phyloP scores from a whole-genome alignment of 2,329 filamentous ascomycete genomes.

The Penicillium rolfsii region DNA sequence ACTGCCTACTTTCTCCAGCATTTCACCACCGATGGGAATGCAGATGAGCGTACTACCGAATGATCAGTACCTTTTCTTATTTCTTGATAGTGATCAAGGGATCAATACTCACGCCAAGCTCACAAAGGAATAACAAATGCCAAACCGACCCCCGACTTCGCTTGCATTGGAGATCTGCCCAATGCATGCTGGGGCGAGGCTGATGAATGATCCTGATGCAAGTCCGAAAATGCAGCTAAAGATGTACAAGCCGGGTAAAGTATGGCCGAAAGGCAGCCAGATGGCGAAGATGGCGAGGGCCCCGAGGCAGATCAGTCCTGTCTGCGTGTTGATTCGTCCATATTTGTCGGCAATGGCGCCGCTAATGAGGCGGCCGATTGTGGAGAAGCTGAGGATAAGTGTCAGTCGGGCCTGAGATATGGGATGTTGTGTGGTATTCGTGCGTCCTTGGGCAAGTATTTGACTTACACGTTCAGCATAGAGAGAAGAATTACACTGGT shows the following conservation, averaged over 20 bases:
- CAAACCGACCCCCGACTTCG: constrained; percentile 53
- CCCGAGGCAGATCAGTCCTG: constrained; percentile 41
- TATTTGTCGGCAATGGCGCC: constrained; percentile 50
- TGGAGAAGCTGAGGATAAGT: constrained; percentile 38
- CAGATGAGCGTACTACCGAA: constrained; percentile 47
- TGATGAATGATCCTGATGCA: constrained; percentile 53
- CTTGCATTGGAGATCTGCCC: constrained; percentile 53
- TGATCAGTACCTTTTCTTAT: not conserved
- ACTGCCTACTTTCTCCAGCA: constrained; percentile 53
- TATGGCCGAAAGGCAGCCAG: constrained; percentile 50
- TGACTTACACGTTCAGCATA: constrained; percentile 40
- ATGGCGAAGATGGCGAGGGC: constrained; percentile 47
- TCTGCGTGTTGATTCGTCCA: constrained; percentile 52
- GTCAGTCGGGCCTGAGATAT: not conserved
- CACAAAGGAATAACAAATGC: constrained; percentile 55
- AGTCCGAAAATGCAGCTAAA: constrained; percentile 51
- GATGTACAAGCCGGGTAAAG: constrained; percentile 27
- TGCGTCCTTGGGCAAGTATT: not conserved
- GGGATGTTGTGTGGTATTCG: no score
- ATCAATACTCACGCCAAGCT: constrained; percentile 46
- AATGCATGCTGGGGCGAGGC: constrained; percentile 51
- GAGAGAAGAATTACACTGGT: constrained; percentile 44
- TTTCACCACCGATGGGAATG: constrained; percentile 53
- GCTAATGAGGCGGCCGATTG: constrained; percentile 50
- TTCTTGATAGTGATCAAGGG: not conserved